A percentile compares a stretch with the other conserved stretches of the same genome.
These are phyloP conservation scores for Babesia ovata DNA, from an alignment of 169 alveolate genomes.

Conservation along the genomic window DNA sequence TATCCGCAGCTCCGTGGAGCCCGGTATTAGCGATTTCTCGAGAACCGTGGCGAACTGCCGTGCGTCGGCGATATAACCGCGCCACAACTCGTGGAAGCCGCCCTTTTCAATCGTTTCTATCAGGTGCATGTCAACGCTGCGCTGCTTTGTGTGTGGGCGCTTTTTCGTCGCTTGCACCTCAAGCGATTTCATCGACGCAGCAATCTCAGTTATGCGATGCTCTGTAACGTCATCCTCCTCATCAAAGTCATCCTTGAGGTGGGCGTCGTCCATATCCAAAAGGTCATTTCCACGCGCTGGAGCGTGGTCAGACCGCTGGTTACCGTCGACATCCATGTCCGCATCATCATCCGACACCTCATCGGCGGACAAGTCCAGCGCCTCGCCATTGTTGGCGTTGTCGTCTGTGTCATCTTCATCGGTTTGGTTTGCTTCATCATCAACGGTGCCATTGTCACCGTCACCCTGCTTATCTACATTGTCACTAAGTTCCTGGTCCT, in stretches of 20 bases:
- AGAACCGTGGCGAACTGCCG: constrained; percentile 36
- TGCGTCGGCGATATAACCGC: constrained; percentile 52
- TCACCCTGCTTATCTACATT: background rate
- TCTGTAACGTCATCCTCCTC: constrained; percentile 27
- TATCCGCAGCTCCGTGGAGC: constrained; percentile 36
- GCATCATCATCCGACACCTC: constrained; percentile 28
- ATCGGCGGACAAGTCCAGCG: background rate
- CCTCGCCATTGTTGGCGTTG: background rate
- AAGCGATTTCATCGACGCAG: constrained; percentile 10
- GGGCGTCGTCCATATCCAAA: constrained; percentile 38
- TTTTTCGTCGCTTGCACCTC: background rate
- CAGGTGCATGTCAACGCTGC: constrained; percentile 47
- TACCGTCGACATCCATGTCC: constrained; percentile 25
- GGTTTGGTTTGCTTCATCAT: background rate
- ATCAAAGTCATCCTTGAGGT: constrained; percentile 14
- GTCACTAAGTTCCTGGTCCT: constrained; percentile 3
- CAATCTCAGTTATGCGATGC: constrained; percentile 2
- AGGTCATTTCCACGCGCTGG: constrained; percentile 2
- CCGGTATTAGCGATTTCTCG: constrained; percentile 42
- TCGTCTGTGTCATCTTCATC: background rate
- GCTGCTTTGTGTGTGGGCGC: constrained; percentile 2
- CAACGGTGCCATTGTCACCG: background rate
- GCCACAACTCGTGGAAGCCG: constrained; percentile 60
- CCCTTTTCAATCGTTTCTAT: constrained; percentile 63
- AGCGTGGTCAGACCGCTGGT: constrained; percentile 9